Evolutionary conservation across 2,329 filamentous ascomycete genomes (phyloP).

Genomic region (Arthrocladium fulminans): DNA sequence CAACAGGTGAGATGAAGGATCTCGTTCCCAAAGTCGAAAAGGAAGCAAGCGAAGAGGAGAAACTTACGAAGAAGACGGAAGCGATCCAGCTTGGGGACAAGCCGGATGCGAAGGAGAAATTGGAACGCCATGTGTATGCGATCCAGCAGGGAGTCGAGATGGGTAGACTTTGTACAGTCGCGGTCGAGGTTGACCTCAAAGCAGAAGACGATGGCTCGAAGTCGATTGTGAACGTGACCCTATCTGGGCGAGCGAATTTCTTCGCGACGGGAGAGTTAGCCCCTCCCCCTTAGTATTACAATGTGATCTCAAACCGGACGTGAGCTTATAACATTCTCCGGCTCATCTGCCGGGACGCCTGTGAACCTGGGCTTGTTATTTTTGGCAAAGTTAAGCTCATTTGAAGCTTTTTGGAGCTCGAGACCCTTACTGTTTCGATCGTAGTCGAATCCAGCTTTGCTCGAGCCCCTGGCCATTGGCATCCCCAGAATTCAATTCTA

Average conservation of each 20-base stretch:
- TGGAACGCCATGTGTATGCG: slow-evolving; percentile 36
- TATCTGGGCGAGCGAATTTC: slow-evolving; percentile 39
- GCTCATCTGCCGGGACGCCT: not conserved
- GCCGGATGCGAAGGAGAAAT: slow-evolving; percentile 19
- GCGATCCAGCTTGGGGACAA: slow-evolving; percentile 29
- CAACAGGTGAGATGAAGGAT: slow-evolving; percentile 25
- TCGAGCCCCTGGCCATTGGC: too few species aligned
- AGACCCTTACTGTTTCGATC: too few species aligned
- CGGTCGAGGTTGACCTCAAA: slow-evolving; percentile 35
- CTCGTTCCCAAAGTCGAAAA: slow-evolving; percentile 14
- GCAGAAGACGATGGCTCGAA: slow-evolving; percentile 35
- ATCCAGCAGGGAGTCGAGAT: slow-evolving; percentile 62
- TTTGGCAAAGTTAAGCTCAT: too few species aligned
- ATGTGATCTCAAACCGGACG: not conserved
- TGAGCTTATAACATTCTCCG: not conserved
- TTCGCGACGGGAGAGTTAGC: slow-evolving; percentile 37
- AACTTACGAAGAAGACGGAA: slow-evolving; percentile 25
- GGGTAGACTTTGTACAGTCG: slow-evolving; percentile 43
- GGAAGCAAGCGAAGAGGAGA: slow-evolving; percentile 38
- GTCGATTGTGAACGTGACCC: slow-evolving; percentile 33
- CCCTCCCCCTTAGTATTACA: not conserved
- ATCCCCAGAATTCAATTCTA: too few species aligned
- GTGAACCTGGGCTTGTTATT: not conserved
- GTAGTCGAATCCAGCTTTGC: too few species aligned
- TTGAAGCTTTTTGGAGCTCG: too few species aligned